These are phyloP conservation scores for Fusarium fujikuroi DNA, from an alignment of 2,329 filamentous ascomycete species.

Conservation along the genomic window DNA sequence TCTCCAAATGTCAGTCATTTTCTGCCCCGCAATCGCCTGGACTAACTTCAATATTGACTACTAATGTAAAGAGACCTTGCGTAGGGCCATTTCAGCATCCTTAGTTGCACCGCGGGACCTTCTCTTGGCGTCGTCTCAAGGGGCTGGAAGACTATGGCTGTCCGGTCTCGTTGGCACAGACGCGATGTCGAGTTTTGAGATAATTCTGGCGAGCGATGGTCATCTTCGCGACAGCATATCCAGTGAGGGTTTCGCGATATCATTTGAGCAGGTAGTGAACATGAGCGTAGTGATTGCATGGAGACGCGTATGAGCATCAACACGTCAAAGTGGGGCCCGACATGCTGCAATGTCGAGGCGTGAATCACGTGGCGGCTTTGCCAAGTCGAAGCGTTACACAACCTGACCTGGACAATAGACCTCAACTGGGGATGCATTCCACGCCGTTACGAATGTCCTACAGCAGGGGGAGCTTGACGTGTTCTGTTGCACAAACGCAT, in stretches of 20 bases:
- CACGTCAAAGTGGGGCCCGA: neutral
- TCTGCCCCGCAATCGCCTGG: neutral
- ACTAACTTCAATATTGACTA: neutral
- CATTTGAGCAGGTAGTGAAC: neutral
- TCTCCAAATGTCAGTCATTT: neutral
- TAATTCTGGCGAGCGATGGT: fast-evolving
- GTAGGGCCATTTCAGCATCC: neutral
- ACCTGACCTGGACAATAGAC: neutral
- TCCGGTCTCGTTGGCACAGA: neutral
- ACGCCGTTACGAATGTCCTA: neutral
- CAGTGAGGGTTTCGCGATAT: neutral
- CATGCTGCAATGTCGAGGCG: neutral
- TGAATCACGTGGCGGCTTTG: neutral
- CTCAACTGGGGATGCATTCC: neutral
- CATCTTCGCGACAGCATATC: neutral
- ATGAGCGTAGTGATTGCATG: neutral
- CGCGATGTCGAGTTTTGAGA: neutral
- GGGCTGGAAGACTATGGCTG: too few species aligned
- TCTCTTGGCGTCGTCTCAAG: neutral
- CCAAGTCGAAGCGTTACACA: neutral
- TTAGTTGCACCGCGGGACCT: neutral
- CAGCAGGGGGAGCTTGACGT: neutral
- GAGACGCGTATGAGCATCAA: neutral
- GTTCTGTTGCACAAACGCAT: neutral
- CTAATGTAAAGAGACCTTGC: neutral